Percentiles rank a stretch among this genome's conserved stretches.
These are phyloP conservation scores for Verticillium klebahnii DNA, from an alignment of 2,329 filamentous ascomycete species.

Conservation along the genomic window DNA sequence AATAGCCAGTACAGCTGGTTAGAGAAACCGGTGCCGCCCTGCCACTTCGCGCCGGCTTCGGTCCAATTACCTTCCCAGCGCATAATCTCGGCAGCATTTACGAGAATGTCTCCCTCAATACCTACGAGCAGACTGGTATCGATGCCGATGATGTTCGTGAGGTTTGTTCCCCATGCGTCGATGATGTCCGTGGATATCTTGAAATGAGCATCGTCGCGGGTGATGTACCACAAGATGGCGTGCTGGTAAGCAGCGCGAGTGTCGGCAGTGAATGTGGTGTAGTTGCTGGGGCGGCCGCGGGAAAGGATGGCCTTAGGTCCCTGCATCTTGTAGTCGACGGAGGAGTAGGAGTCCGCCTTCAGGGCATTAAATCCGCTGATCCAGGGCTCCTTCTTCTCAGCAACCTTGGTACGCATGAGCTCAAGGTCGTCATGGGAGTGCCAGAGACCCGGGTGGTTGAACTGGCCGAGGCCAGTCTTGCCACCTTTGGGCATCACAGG, in stretches of 20 bases:
- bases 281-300: conserved; percentile 28
- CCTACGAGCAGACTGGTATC: conserved; percentile 31
- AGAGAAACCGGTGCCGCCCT: conserved; percentile 30
- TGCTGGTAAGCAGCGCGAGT: conserved; percentile 33
- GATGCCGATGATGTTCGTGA: conserved; percentile 26
- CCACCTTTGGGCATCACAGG: conserved; percentile 1
- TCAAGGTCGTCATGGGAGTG: conserved; percentile 10
- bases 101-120: conserved; percentile 32
- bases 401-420: conserved; percentile 4
- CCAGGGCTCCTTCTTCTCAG: conserved; percentile 6
- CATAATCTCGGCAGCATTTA: conserved; percentile 39
- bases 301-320: conserved; percentile 24
- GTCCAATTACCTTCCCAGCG: conserved; percentile 35
- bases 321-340: conserved; percentile 20
- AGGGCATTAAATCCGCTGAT: conserved; percentile 3
- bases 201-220: conserved; percentile 28
- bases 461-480: conserved; percentile 6
- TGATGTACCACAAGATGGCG: conserved; percentile 38
- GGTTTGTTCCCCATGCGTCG: conserved; percentile 27
- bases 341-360: conserved; percentile 7
- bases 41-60: conserved; percentile 25
- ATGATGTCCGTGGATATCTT: conserved; percentile 27
- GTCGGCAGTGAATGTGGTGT: conserved; percentile 29
- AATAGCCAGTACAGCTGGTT: conserved; percentile 37
- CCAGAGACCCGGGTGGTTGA: conserved; percentile 8